A percentile compares a stretch with the other conserved stretches of the same genome.
Conservation (phyloP, 805 yeast species). For the Myxozyma neotropica region DNA sequence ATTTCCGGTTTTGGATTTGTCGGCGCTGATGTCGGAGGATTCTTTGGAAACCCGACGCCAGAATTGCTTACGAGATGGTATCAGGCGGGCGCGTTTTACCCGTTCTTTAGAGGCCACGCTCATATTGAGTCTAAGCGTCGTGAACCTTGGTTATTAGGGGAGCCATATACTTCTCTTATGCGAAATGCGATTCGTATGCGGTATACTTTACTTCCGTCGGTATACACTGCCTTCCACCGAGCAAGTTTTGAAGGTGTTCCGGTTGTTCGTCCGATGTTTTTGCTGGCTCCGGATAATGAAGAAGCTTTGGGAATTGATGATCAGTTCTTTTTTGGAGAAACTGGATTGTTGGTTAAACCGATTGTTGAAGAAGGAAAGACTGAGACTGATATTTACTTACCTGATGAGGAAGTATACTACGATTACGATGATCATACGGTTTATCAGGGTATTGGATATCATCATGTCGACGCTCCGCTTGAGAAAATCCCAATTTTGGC, state of each 20-base stretch:
- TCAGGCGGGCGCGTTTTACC: conserved; percentile 94
- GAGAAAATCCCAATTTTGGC: conserved; percentile 69
- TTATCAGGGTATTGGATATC: conserved; percentile 47
- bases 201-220: conserved; percentile 72
- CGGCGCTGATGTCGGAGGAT: conserved; percentile 98
- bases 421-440: conserved; percentile 41
- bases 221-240: conserved; percentile 77
- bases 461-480: conserved; percentile 51
- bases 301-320: conserved; percentile 68
- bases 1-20: conserved; percentile 86
- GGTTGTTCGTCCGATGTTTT: conserved; percentile 48
- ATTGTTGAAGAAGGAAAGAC: conserved; percentile 59
- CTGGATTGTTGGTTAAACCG: conserved; percentile 79
- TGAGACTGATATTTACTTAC: conserved; percentile 52
- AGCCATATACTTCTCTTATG: conserved; percentile 66
- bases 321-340: conserved; percentile 74
- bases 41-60: conserved; percentile 82
- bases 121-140: conserved; percentile 91
- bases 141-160: conserved; percentile 88
- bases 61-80: conserved; percentile 92
- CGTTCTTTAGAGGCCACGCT: conserved; percentile 95
- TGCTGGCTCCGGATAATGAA: conserved; percentile 42
- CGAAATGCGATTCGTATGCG: conserved; percentile 73
- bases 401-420: conserved; percentile 47
- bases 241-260: conserved; percentile 67